Evolutionary conservation across 805 yeast species (phyloP), one percentile per base, ranked within the genome.

Genomic region (Blastobotrys muscicola): DNA sequence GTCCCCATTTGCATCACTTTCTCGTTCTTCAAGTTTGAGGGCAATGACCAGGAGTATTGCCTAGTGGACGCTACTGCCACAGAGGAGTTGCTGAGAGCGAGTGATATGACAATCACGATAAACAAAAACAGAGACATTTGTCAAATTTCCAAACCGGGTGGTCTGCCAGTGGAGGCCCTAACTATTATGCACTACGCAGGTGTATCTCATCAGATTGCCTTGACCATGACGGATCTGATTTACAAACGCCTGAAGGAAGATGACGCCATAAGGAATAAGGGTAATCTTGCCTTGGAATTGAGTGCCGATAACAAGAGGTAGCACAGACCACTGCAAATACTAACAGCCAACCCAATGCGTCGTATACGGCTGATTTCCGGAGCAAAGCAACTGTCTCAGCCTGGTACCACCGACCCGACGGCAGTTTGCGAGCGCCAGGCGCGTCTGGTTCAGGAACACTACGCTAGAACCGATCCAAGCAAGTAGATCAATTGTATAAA

Each of bases 51-150:
- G 8, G 54, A 47, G 10, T 48, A 54, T 38, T 46, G 52, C 37
- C 36, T 86, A 3, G 68, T 84, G 26, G 98, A 90, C 63, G 82
- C 95, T 1, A 77, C 79, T 11, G 65, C 76, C 38, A 72, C 76
- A 40, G 98, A 90, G 62, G 96, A 89, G 57, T 61, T 71, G 12
- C 62, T 86, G 14, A 71, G 90, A 47, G 81, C 79, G 38, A 95
- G 97, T 16, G 74, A 76, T 2, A 69, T 90, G 63, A 85, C 94
- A 1, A 76, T 92, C 29, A 86, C 98, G 0, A 64, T 89, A 45
- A 92, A 92, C 60, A 85, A 83, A 53, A 90, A 90, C 58, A 75
- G 90, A 51, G 98, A 92, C 56, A 68, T 92, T 6, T 89, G 95
- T 39, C 98, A 92, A 59, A 71, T 92, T 26, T 73, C 82, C 36